Evolutionary conservation across 2,329 filamentous ascomycete species (phyloP), one percentile per base, ranked within the genome.

Genomic region (Plenodomus biglobosus): DNA sequence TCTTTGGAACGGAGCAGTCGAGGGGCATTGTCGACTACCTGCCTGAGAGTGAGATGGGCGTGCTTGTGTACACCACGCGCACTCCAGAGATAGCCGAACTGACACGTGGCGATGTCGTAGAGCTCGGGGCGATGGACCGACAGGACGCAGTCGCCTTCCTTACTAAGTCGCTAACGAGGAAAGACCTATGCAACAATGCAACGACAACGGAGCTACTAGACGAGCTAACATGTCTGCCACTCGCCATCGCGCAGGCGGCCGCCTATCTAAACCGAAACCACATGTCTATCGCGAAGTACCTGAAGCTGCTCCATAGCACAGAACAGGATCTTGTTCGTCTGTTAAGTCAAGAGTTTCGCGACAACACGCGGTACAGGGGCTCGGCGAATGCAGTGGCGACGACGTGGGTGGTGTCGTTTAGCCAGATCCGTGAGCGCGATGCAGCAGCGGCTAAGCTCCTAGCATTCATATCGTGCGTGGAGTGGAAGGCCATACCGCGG

Each of bases 391-490:
- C 73, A 0, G 59, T 77, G 2, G 70, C 70, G 4, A 66, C 64
- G 22, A 75, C 75, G 0, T 75, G 68, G 60, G 52, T 74, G 1
- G 62, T 78, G 15, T 76, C 75, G 0, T 75, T 78, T 27, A 56
- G 74, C 15, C 63, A 59, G 24, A 42, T 61, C 36, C 39, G 39
- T 3, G 7, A 17, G 20, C 18, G 71, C 0, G 52, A 73, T 38
- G 3, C 41, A 1, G 27, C 55, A 3, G 75, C 75, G 1, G 70
- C 69, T 30, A 46, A 69, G 0, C 47, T 75, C 32, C 60, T 80
- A 0, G 67, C 61, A 0, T 73, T 76, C 40, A 66, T 75, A 15
- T 71, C 71, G 1, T 72, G 60, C 18, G 70, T 79, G 21, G 47
- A 58, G 15, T 48, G 21, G 43, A 62, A 59, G 40, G 55, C 58